Percentiles rank a stretch among this genome's conserved stretches.
phyloP scores from a whole-genome alignment of 1,284 basidiomycete genomes.

The Puccinia coronata region DNA sequence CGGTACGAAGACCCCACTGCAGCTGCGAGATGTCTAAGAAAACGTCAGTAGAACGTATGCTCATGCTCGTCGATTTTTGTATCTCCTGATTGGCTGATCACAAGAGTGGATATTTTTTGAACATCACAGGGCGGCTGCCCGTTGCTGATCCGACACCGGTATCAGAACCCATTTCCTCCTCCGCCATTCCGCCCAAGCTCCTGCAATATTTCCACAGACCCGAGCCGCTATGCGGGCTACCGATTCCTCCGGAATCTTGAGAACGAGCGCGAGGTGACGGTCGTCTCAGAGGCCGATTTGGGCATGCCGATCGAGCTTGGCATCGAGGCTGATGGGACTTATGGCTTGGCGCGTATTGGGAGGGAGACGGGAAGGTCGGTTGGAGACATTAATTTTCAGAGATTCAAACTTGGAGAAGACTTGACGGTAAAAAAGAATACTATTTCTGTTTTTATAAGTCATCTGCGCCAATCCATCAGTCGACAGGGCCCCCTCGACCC shows the following conservation, averaged over 20 bases:
- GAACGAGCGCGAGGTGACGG: conserved; percentile 76
- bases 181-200: conserved; percentile 91
- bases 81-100: background rate
- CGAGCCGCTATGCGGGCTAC: conserved; percentile 78
- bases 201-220: conserved; percentile 81
- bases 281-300: conserved; percentile 90
- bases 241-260: conserved; percentile 78
- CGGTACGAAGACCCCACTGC: too few relatives aligned
- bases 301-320: conserved; percentile 90
- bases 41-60: background rate
- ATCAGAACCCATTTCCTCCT: conserved; percentile 84
- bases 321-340: conserved; percentile 66
- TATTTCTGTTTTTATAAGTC: conserved; percentile 50
- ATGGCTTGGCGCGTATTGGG: conserved; percentile 66
- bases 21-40: conserved; percentile 33
- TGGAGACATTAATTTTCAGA: background rate
- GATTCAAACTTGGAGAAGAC: background rate
- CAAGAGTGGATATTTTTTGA: background rate
- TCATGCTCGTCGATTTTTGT: background rate
- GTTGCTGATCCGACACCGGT: conserved; percentile 84
- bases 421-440: conserved; percentile 68
- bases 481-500: conserved; percentile 67
- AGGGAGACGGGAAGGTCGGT: conserved; percentile 62
- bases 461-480: conserved; percentile 18
- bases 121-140: conserved; percentile 22